phyloP scores from a whole-genome alignment of 805 yeast genomes.

The Kodamaea kakaduensis region DNA sequence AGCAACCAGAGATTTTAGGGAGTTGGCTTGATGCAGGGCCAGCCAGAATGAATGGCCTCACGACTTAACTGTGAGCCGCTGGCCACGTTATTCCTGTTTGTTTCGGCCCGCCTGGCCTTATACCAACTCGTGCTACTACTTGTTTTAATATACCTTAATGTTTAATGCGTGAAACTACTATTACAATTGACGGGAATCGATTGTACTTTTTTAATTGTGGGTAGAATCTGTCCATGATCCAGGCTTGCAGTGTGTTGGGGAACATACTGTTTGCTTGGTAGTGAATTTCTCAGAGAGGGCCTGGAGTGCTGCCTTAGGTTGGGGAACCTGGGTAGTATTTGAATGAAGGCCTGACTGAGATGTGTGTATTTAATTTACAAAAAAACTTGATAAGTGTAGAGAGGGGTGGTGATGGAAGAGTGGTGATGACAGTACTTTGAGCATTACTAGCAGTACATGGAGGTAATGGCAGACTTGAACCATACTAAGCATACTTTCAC shows the following conservation, averaged over 20 bases:
- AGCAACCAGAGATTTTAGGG: constrained; percentile 38
- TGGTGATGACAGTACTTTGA: no score
- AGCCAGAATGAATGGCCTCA: constrained; percentile 1
- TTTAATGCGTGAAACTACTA: constrained; percentile 5
- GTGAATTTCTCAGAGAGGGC: constrained; percentile 1
- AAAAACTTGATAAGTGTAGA: constrained; percentile 4
- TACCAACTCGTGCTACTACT: constrained; percentile 3
- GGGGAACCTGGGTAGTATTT: constrained; percentile 8
- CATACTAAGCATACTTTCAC: no score
- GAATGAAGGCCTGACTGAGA: constrained; percentile 2
- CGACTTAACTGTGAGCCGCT: constrained; percentile 5
- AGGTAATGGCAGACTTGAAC: no score
- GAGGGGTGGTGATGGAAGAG: no score
- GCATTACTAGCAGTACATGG: no score
- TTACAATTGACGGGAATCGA: constrained; percentile 10
- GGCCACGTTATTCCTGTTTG: constrained; percentile 5
- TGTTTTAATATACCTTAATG: constrained; percentile 5
- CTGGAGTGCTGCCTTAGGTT: constrained; percentile 4
- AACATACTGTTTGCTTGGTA: constrained; percentile 4
- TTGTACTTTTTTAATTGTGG: constrained; percentile 8
- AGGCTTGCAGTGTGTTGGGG: constrained; percentile 8
- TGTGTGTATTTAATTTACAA: constrained; percentile 9
- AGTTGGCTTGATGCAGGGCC: constrained; percentile 5
- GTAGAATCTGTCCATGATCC: constrained; percentile 8
- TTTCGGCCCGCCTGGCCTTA: constrained; percentile 2